Evolutionary conservation across 2,329 filamentous ascomycete genomes (phyloP).

Genomic region (Coccinonectria pachysandricola): DNA sequence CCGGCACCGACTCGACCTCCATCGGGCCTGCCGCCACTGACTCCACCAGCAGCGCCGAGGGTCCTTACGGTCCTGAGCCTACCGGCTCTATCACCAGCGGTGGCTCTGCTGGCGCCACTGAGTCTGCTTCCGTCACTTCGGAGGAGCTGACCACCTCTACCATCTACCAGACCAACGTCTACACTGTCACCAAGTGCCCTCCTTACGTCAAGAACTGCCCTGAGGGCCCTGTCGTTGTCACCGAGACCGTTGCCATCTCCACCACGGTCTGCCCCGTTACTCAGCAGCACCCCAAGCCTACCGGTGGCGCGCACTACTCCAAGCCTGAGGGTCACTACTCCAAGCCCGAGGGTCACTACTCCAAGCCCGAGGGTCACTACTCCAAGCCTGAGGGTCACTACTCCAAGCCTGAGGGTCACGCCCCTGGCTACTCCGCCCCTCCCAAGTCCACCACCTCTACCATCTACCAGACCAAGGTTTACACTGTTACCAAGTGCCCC

Average conservation of each 20-base stretch:
- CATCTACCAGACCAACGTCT: constrained; percentile 14
- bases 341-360: too few species aligned
- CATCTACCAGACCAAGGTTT: constrained; percentile 14
- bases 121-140: not conserved
- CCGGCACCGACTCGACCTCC: too few species aligned
- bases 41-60: constrained; percentile 6
- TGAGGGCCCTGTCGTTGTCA: not conserved
- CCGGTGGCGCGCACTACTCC: not conserved
- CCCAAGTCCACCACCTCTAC: constrained; percentile 12
- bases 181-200: constrained; percentile 4
- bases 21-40: constrained; percentile 2
- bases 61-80: constrained; percentile 3
- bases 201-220: not conserved
- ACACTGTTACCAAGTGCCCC: constrained; percentile 4
- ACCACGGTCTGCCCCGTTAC: not conserved
- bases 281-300: not conserved
- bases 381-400: not conserved
- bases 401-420: too few species aligned
- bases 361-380: not conserved
- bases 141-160: constrained; percentile 12
- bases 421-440: too few species aligned
- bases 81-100: constrained; percentile 1
- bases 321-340: too few species aligned
- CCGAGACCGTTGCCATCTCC: not conserved
- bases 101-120: not conserved